These are phyloP conservation scores for Fagopyrum esculentum DNA, from an alignment of 148 eudicot species.

Conservation along the genomic window DNA sequence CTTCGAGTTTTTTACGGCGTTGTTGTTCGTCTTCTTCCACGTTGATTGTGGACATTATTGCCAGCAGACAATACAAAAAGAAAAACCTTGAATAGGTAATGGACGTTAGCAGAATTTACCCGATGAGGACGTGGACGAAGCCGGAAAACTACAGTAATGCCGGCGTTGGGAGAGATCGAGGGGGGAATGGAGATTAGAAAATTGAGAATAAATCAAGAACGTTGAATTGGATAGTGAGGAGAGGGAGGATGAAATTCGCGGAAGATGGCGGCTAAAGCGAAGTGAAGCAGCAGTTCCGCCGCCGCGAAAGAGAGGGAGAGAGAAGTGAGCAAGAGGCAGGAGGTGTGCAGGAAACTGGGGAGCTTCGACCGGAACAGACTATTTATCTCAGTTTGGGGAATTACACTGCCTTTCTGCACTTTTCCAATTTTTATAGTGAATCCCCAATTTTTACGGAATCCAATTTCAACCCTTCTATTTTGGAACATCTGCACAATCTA, in stretches of 20 bases:
- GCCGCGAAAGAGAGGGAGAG: conserved; percentile 7
- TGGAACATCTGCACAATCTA: no score
- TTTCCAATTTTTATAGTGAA: no score
- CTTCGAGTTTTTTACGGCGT: conserved; percentile 11
- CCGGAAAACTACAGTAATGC: background rate
- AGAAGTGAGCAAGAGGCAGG: background rate
- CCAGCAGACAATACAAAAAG: background rate
- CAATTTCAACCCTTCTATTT: no score
- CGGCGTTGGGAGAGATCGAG: background rate
- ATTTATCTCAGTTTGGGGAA: background rate
- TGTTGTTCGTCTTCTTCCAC: conserved; percentile 12
- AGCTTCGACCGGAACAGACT: background rate
- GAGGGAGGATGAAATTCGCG: background rate
- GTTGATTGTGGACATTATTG: conserved; percentile 5
- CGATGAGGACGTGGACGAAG: background rate
- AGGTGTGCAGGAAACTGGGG: no score
- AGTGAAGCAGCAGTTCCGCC: conserved; percentile 5
- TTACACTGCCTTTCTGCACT: no score
- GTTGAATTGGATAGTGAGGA: background rate
- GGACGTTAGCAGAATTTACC: background rate
- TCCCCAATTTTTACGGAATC: no score
- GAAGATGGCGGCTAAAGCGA: background rate
- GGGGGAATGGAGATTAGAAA: background rate
- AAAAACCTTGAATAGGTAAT: background rate
- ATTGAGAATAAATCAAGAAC: background rate